These are phyloP conservation scores for Coelastrella sp. DNA, from an alignment of 139 green algal species.

Conservation along the genomic window DNA sequence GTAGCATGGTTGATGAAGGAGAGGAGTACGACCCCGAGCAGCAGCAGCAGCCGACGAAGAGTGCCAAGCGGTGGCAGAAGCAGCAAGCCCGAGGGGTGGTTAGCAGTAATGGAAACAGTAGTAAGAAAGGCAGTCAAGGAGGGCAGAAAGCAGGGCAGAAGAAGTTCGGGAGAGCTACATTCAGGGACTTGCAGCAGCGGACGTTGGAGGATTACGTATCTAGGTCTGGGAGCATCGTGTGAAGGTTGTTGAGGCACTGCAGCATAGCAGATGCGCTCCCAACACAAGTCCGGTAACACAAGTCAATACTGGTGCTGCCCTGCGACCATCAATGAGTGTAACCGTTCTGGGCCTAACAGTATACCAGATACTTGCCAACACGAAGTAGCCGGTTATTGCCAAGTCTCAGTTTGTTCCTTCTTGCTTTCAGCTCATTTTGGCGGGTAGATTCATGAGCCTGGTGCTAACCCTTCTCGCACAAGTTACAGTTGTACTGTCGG, in stretches of 20 bases:
- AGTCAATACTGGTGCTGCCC: neutral
- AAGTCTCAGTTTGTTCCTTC: no score
- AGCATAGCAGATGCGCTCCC: neutral
- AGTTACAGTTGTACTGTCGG: no score
- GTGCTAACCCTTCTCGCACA: no score
- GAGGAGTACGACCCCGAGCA: neutral
- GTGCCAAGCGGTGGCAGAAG: neutral
- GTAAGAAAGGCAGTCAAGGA: neutral
- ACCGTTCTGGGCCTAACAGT: no score
- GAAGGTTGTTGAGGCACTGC: neutral
- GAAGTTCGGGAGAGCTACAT: slow-evolving; percentile 13
- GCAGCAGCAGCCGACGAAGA: neutral
- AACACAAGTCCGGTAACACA: neutral
- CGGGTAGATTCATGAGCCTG: no score
- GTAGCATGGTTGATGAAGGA: slow-evolving; percentile 33
- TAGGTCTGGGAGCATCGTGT: neutral
- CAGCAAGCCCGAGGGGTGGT: neutral
- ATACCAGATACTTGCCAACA: no score
- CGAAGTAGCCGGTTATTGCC: no score
- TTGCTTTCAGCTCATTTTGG: no score
- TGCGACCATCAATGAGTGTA: no score
- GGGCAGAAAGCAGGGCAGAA: neutral
- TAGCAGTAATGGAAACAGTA: neutral
- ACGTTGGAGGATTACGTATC: slow-evolving; percentile 31
- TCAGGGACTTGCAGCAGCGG: slow-evolving; percentile 42